A percentile compares a stretch with the other conserved stretches of the same genome.
Conservation (phyloP, 345 rosid genomes). For the Erucastrum elatum region DNA sequence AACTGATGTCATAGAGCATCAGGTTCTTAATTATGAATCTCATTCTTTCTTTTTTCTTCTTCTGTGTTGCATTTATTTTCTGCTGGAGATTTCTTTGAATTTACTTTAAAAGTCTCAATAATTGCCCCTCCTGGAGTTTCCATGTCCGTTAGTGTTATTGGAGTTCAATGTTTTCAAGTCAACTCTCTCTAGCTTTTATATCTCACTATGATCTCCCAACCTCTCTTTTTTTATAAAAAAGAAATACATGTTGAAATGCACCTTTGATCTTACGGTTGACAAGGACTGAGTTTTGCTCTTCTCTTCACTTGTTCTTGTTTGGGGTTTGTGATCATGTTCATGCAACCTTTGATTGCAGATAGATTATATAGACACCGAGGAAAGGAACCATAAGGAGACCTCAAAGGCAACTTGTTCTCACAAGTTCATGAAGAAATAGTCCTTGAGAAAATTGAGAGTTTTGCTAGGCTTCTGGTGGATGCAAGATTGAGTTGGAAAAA, state of each 20-base stretch:
- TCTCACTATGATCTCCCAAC: constrained; percentile 28
- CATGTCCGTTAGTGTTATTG: constrained; percentile 40
- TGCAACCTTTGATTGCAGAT: constrained; percentile 54
- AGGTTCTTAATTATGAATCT: constrained; percentile 24
- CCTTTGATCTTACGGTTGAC: constrained; percentile 59
- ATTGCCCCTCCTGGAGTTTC: constrained; percentile 37
- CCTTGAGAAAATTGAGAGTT: constrained; percentile 24
- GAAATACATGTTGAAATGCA: constrained; percentile 57
- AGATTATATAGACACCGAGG: constrained; percentile 51
- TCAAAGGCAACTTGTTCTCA: constrained; percentile 39
- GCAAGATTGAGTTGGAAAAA: constrained; percentile 19
- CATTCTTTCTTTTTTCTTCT: neutral
- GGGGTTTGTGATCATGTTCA: constrained; percentile 60
- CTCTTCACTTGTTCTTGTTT: constrained; percentile 19
- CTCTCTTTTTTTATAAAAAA: constrained; percentile 34
- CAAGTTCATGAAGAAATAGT: constrained; percentile 34
- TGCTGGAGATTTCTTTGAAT: constrained; percentile 11
- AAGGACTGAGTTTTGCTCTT: constrained; percentile 45
- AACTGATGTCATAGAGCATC: constrained; percentile 37
- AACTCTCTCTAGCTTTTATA: constrained; percentile 36
- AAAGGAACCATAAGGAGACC: constrained; percentile 57
- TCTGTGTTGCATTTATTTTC: constrained; percentile 30
- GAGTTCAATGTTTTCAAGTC: constrained; percentile 40
- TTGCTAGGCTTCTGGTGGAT: constrained; percentile 46
- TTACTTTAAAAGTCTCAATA: constrained; percentile 26